phyloP scores from a whole-genome alignment of 371 early-diverging fungal genomes.

The Mucor irregularis region DNA sequence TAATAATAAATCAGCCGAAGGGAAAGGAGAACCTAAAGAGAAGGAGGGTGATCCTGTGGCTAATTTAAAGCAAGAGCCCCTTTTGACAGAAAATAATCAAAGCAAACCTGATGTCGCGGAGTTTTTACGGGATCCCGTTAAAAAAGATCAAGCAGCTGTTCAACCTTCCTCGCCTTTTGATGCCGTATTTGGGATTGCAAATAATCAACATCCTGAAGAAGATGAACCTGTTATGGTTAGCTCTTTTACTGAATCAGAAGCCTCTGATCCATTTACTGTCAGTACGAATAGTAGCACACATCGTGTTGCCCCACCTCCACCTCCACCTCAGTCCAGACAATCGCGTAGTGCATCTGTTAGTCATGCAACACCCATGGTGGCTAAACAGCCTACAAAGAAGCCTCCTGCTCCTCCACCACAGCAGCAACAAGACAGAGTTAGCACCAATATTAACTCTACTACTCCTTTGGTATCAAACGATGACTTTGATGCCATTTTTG shows the following conservation, averaged over 20 bases:
- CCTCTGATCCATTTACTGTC: conserved; percentile 2
- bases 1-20: no score
- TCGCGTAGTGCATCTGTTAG: not conserved
- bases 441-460: no score
- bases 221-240: conserved; percentile 19
- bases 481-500: conserved; percentile 21
- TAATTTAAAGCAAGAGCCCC: not conserved
- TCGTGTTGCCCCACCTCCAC: conserved; percentile 15
- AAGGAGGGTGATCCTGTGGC: not conserved
- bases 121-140: no score
- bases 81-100: conserved; percentile 4
- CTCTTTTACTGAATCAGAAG: conserved; percentile 10
- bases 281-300: conserved; percentile 11
- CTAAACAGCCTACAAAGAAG: not conserved
- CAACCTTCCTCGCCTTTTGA: conserved; percentile 4
- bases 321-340: conserved; percentile 19
- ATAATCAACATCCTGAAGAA: not conserved
- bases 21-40: not conserved
- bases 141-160: not conserved
- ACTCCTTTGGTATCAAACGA: not conserved
- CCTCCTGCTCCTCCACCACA: conserved; percentile 18
- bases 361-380: not conserved
- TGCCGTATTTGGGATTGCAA: conserved; percentile 8
- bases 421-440: not conserved
- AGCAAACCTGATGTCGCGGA: not conserved